phyloP scores from a whole-genome alignment of 495 filamentous ascomycete genomes.

The Xylaria telfairii region DNA sequence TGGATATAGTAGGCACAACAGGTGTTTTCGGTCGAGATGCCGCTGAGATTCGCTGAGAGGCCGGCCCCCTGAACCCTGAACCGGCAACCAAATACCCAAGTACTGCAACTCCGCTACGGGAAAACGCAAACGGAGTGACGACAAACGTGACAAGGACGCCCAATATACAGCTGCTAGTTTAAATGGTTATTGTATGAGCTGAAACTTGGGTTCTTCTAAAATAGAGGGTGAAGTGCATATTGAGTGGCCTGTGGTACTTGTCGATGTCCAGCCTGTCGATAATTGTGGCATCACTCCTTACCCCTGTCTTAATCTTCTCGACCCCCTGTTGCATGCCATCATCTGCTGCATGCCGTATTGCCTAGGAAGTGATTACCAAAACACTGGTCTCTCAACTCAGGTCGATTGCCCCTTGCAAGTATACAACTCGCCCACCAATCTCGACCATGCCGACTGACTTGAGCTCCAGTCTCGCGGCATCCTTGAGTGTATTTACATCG shows the following conservation, averaged over 20 bases:
- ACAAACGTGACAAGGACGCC: too few species aligned
- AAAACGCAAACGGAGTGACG: too few species aligned
- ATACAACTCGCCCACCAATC: slow-evolving; percentile 13
- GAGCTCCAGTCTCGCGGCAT: not conserved
- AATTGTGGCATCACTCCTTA: slow-evolving; percentile 19
- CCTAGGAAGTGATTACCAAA: slow-evolving; percentile 17
- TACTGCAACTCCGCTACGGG: not conserved
- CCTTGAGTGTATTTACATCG: not conserved
- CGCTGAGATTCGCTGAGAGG: not conserved
- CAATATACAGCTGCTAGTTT: not conserved
- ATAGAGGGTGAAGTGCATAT: slow-evolving; percentile 4
- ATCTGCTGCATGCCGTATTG: slow-evolving; percentile 15
- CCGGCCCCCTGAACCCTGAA: not conserved
- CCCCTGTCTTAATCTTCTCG: slow-evolving; percentile 17
- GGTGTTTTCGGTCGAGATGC: not conserved
- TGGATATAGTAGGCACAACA: not conserved
- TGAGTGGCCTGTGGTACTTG: slow-evolving; percentile 5
- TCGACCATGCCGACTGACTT: slow-evolving; percentile 5
- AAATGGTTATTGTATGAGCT: not conserved
- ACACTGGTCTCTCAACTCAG: slow-evolving; percentile 15
- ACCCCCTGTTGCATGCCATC: slow-evolving; percentile 23
- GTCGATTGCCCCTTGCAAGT: slow-evolving; percentile 20
- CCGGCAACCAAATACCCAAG: not conserved
- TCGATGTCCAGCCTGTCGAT: slow-evolving; percentile 13
- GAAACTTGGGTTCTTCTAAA: not conserved